These are phyloP conservation scores for Parietaria judaica DNA, from an alignment of 306 rosid genomes.

Conservation along the genomic window DNA sequence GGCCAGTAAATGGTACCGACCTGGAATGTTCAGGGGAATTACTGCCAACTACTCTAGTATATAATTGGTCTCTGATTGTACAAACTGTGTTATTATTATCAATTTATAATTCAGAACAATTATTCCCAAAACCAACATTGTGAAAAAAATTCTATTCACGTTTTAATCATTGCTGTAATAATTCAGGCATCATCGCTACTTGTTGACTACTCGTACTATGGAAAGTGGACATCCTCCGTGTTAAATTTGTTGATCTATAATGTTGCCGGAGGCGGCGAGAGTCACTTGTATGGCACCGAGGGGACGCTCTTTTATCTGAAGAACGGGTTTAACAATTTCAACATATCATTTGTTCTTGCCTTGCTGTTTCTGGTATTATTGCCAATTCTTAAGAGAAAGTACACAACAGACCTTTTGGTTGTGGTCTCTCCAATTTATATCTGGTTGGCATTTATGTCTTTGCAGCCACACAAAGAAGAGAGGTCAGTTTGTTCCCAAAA, in stretches of 20 bases:
- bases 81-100: too few species aligned
- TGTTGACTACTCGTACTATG: constrained; percentile 56
- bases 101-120: too few species aligned
- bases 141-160: not conserved
- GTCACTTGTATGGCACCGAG: constrained; percentile 91
- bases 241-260: constrained; percentile 76
- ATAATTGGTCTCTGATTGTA: too few species aligned
- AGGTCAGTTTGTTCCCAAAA: constrained; percentile 37
- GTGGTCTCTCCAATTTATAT: constrained; percentile 79
- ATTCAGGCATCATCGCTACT: constrained; percentile 60
- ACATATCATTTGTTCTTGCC: constrained; percentile 76
- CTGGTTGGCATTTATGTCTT: constrained; percentile 91
- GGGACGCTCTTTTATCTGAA: constrained; percentile 71
- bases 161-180: constrained; percentile 13
- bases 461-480: constrained; percentile 98
- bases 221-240: constrained; percentile 88
- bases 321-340: constrained; percentile 95
- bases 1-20: too few species aligned
- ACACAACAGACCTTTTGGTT: constrained; percentile 64
- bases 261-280: constrained; percentile 91
- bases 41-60: too few species aligned
- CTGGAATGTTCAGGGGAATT: too few species aligned
- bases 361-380: constrained; percentile 64
- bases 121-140: too few species aligned
- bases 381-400: constrained; percentile 71